A percentile compares a stretch with the other conserved stretches of the same genome.
Conservation (phyloP, 768 basidiomycete genomes). For the Plicaturopsis crispa region DNA sequence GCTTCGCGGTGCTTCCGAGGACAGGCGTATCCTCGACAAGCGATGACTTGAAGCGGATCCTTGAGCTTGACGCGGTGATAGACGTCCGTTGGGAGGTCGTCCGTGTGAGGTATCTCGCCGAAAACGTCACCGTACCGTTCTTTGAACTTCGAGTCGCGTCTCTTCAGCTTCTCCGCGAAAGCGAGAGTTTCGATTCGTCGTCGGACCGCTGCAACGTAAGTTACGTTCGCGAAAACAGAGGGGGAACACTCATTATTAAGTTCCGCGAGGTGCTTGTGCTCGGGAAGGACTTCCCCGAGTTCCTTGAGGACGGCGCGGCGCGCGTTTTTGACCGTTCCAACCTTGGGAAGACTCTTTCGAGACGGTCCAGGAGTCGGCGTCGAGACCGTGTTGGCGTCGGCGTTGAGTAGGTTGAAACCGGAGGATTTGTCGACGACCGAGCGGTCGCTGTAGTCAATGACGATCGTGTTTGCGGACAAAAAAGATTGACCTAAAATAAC, state of each 20-base stretch:
- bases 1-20: slow-evolving; percentile 17
- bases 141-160: slow-evolving; percentile 1
- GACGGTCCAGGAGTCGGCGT: neutral
- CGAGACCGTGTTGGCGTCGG: too few relatives aligned
- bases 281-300: neutral
- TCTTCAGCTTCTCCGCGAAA: slow-evolving; percentile 15
- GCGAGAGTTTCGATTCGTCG: slow-evolving; percentile 8
- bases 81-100: slow-evolving; percentile 10
- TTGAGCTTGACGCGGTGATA: slow-evolving; percentile 11
- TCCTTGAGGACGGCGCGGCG: neutral
- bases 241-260: neutral
- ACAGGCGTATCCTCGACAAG: slow-evolving; percentile 9
- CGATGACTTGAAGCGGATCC: slow-evolving; percentile 9
- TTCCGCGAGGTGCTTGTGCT: neutral
- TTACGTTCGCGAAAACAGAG: neutral
- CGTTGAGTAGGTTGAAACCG: slow-evolving; percentile 10
- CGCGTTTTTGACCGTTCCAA: neutral
- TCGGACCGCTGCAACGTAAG: slow-evolving; percentile 7
- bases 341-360: neutral
- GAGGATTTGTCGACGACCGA: slow-evolving; percentile 4
- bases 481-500: slow-evolving; percentile 3
- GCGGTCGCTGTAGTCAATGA: neutral
- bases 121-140: slow-evolving; percentile 9
- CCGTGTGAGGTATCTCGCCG: slow-evolving; percentile 13
- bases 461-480: neutral